Evolutionary conservation across 164 flowering plant species (phyloP), one percentile per base, ranked within the genome.

Genomic region (Chimonanthus praecox): DNA sequence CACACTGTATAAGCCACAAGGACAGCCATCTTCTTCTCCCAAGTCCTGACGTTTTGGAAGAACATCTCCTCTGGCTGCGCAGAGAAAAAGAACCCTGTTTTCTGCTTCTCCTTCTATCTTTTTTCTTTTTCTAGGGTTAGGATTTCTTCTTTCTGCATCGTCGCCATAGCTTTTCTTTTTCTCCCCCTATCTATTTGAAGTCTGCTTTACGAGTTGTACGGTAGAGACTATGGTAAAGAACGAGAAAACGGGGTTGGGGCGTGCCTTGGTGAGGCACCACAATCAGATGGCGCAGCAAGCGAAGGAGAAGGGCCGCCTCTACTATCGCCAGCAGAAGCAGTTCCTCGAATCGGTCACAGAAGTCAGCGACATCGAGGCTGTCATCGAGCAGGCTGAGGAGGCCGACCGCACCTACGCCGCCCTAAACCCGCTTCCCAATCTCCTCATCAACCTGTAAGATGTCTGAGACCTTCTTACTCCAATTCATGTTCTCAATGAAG

Each of bases 251-350:
- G 68, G 74, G n/a, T 87, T 6, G 87, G 97, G 99, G 3, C 80
- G 99, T 74, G 86, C 98, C 10, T 83, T 95, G 75, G 98, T 95
- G 85, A 95, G 83, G 90, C 94, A 95, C 69, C 97, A 93, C 72
- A 92, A 92, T 77, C 93, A 92, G 51, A 87, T 92, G 94, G 74
- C 88, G 6, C 92, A 82, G 71, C 88, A 88, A 72, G 72, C 96
- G 70, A 92, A 90, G 62, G 98, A 93, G 72, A 95, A 92, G 71
- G 97, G 94, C 49, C 78, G 65, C 5, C 72, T 70, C 62, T 89
- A 88, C 84, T 76, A 71, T 58, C 82, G 75, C 71, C 89, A 82
- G 77, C 80, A 87, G 15, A 88, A 88, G 83, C 88, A 87, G 70
- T 88, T 88, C 47, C 87, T 96, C 13, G 91, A 92, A 77, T 96